Evolutionary conservation across 2,329 filamentous ascomycete genomes (phyloP).

Genomic region (Colletotrichum lini): DNA sequence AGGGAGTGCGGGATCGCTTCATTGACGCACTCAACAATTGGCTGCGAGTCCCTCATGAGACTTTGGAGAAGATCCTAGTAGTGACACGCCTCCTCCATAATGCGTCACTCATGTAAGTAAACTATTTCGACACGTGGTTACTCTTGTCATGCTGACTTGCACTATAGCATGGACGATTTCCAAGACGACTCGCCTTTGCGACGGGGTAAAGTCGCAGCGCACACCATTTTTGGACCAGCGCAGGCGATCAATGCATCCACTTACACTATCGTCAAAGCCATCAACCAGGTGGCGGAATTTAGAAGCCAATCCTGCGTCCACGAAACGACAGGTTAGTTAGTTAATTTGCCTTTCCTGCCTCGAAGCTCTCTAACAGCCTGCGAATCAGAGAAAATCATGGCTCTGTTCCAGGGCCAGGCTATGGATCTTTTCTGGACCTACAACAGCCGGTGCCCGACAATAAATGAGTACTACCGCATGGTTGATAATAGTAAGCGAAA

Average conservation of each 20-base stretch:
- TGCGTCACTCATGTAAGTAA: neutral
- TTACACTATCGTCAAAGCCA: neutral
- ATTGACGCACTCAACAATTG: neutral
- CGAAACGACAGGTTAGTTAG: neutral
- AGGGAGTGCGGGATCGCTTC: neutral
- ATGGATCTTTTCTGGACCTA: slow-evolving; percentile 5
- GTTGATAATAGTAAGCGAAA: neutral
- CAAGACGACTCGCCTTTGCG: neutral
- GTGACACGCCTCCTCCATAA: neutral
- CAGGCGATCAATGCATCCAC: neutral
- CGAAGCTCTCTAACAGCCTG: neutral
- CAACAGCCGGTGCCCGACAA: neutral
- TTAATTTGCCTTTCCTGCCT: neutral
- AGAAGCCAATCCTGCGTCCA: neutral
- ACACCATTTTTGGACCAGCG: slow-evolving; percentile 7
- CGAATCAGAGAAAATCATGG: neutral
- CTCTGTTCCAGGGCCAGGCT: slow-evolving; percentile 1
- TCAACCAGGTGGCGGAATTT: neutral
- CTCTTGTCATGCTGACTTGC: neutral
- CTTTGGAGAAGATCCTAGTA: neutral
- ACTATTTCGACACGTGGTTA: neutral
- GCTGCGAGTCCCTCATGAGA: neutral
- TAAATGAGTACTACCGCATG: slow-evolving; percentile 1
- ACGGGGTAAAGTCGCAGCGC: neutral
- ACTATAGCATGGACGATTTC: neutral